Conservation (phyloP, 1,139 yeast genomes). For the Meyerozyma carpophila region DNA sequence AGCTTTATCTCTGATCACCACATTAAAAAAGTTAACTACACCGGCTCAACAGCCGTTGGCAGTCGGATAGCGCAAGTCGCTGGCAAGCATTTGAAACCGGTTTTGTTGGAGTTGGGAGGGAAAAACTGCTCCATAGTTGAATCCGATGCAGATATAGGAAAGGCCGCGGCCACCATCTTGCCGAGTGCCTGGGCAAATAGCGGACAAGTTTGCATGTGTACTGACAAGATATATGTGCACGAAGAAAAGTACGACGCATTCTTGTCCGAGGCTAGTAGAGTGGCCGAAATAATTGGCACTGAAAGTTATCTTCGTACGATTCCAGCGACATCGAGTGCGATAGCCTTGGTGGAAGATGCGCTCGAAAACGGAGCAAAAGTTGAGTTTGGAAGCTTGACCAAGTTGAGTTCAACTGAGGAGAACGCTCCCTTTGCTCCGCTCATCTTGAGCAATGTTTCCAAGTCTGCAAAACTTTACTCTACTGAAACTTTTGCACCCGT, state of each 20-base stretch:
- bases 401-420: slow-evolving; percentile 5
- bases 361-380: slow-evolving; percentile 35
- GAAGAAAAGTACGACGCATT: slow-evolving; percentile 25
- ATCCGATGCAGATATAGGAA: slow-evolving; percentile 26
- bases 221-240: slow-evolving; percentile 33
- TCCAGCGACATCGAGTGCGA: slow-evolving; percentile 18
- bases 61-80: slow-evolving; percentile 26
- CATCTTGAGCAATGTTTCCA: slow-evolving; percentile 29
- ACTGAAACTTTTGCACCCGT: slow-evolving; percentile 49
- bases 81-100: slow-evolving; percentile 39
- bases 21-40: slow-evolving; percentile 35
- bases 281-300: slow-evolving; percentile 11
- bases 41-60: slow-evolving; percentile 41
- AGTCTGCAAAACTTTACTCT: slow-evolving; percentile 25
- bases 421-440: slow-evolving; percentile 18
- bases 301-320: slow-evolving; percentile 21
- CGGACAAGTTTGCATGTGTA: slow-evolving; percentile 46
- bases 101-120: slow-evolving; percentile 47
- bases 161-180: slow-evolving; percentile 24
- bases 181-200: slow-evolving; percentile 36
- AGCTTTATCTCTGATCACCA: slow-evolving; percentile 18
- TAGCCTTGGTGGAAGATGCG: slow-evolving; percentile 34
- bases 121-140: slow-evolving; percentile 32
- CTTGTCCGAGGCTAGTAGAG: slow-evolving; percentile 17
- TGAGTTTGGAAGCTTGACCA: slow-evolving; percentile 16